phyloP scores from a whole-genome alignment of 331 rosid species.

The Quercus lobata region DNA sequence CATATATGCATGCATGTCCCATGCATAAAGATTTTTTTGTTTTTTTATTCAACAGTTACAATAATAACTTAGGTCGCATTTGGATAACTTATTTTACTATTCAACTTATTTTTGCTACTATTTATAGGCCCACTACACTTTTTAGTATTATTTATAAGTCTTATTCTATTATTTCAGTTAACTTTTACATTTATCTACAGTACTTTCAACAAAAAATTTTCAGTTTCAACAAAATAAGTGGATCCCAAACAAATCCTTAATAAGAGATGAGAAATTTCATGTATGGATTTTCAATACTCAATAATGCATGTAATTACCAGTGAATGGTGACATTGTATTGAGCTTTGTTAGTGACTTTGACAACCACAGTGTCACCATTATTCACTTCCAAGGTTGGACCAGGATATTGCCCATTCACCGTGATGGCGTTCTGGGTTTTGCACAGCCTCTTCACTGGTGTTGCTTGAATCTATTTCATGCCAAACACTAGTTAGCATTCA shows the following conservation, averaged over 20 bases:
- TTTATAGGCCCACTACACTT: rapidly evolving
- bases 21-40: background rate
- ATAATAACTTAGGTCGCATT: no score
- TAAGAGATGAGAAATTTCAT: no score
- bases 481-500: background rate
- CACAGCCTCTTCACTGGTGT: slow-evolving; percentile 98
- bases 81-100: no score
- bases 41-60: no score
- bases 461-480: slow-evolving; percentile 55
- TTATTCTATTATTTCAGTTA: no score
- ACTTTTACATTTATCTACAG: no score
- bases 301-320: slow-evolving; percentile 38
- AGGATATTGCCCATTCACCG: slow-evolving; percentile 73
- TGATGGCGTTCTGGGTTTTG: slow-evolving; percentile 60
- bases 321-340: slow-evolving; percentile 76
- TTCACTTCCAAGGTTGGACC: slow-evolving; percentile 84
- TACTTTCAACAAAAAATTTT: no score
- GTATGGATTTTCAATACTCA: no score
- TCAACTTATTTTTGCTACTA: no score
- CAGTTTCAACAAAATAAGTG: rapidly evolving
- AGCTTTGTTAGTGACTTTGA: slow-evolving; percentile 74
- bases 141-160: rapidly evolving
- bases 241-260: rapidly evolving
- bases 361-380: slow-evolving; percentile 70
- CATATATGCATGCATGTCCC: slow-evolving; percentile 7